These are phyloP conservation scores for Epichloe bromicola DNA, from an alignment of 2,329 filamentous ascomycete genomes.

Conservation along the genomic window DNA sequence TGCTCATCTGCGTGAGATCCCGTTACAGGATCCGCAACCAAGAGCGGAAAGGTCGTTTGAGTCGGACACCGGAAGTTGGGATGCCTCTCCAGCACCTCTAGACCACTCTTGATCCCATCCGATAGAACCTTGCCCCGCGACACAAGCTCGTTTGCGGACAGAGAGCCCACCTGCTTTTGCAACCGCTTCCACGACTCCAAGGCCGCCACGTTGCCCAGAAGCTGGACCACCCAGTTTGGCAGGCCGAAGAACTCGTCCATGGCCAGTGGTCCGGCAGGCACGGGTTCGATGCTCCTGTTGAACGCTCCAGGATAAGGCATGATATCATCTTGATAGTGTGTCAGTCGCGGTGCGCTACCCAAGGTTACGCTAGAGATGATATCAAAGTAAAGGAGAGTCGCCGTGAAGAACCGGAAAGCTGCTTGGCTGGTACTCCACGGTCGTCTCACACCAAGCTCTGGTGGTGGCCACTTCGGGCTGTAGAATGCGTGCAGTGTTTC, in stretches of 20 bases:
- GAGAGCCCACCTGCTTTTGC: slow-evolving; percentile 26
- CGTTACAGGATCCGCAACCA: slow-evolving; percentile 9
- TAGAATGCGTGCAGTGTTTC: slow-evolving; percentile 20
- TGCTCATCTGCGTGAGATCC: slow-evolving; percentile 12
- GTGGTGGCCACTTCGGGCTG: slow-evolving; percentile 21
- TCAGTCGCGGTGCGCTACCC: slow-evolving; percentile 28
- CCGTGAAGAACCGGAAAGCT: slow-evolving; percentile 33
- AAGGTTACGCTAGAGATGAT: slow-evolving; percentile 35
- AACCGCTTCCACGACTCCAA: slow-evolving; percentile 44
- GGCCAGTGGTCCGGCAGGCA: slow-evolving; percentile 19
- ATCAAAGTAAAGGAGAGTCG: slow-evolving; percentile 34
- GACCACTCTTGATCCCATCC: slow-evolving; percentile 20
- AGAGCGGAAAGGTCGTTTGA: neutral
- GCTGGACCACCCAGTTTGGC: slow-evolving; percentile 42
- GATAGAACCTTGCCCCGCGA: slow-evolving; percentile 29
- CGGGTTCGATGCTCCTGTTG: slow-evolving; percentile 9
- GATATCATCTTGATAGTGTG: slow-evolving; percentile 25
- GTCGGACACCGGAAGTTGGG: neutral
- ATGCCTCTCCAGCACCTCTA: slow-evolving; percentile 18
- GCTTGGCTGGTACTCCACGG: slow-evolving; percentile 34
- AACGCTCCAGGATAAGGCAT: slow-evolving; percentile 20
- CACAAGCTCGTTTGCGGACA: slow-evolving; percentile 34
- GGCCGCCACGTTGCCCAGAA: slow-evolving; percentile 39
- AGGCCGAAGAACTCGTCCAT: slow-evolving; percentile 41
- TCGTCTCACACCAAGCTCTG: slow-evolving; percentile 17